phyloP scores from a whole-genome alignment of 352 stramenopile species.

The Poterioochromonas sp. region DNA sequence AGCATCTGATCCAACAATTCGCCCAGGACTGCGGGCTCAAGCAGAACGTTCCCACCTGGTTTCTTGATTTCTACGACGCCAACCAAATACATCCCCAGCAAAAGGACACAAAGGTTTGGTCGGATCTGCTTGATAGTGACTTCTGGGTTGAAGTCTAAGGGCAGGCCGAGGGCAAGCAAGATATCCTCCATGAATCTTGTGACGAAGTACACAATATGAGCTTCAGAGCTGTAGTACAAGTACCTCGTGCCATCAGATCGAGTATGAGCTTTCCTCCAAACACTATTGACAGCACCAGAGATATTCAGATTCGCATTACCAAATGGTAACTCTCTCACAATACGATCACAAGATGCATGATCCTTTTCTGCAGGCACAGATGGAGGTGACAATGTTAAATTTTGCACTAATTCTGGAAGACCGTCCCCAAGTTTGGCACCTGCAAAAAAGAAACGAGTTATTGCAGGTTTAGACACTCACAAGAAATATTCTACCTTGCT shows the following conservation, averaged over 20 bases:
- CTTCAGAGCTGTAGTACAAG: background rate
- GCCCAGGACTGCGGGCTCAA: background rate
- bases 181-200: conserved; percentile 21
- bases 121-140: background rate
- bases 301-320: background rate
- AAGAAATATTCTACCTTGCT: conserved; percentile 1
- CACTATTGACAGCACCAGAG: conserved; percentile 3
- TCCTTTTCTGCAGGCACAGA: background rate
- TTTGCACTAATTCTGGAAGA: conserved; percentile 18
- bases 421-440: conserved; percentile 1
- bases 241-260: background rate
- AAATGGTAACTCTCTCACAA: background rate
- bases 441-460: conserved; percentile 9
- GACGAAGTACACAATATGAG: conserved; percentile 10
- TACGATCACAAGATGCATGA: background rate
- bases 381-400: background rate
- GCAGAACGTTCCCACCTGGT: background rate
- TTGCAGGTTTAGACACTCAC: conserved; percentile 11
- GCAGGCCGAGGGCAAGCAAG: background rate
- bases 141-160: background rate
- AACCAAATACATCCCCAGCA: background rate
- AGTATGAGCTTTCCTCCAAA: background rate
- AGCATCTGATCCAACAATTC: conserved; percentile 23
- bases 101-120: background rate
- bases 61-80: conserved; percentile 6